These are phyloP conservation scores for Coemansia sp. DNA, from an alignment of 192 early-diverging fungal genomes.

Conservation along the genomic window DNA sequence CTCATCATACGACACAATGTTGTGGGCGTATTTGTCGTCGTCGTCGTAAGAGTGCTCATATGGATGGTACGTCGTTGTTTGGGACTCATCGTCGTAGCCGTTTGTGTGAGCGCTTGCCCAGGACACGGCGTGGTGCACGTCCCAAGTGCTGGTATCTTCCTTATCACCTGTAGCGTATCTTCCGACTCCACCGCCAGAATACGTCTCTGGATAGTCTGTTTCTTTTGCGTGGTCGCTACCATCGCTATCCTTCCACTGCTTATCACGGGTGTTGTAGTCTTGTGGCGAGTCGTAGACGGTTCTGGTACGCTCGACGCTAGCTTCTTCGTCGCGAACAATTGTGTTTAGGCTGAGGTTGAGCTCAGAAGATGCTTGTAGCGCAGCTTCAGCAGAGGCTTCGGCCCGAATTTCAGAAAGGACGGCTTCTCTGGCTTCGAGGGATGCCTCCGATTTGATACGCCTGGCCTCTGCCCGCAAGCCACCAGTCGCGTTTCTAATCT, in stretches of 20 bases:
- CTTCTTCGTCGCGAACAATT: constrained; percentile 38
- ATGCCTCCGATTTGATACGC: constrained; percentile 32
- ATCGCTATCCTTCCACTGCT: background rate
- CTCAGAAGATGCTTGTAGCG: constrained; percentile 38
- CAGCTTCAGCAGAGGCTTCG: constrained; percentile 45
- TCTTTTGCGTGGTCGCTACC: background rate
- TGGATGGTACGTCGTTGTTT: constrained; percentile 19
- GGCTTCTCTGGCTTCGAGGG: constrained; percentile 36
- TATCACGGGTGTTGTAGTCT: constrained; percentile 12
- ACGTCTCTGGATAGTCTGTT: constrained; percentile 1
- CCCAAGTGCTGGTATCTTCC: constrained; percentile 16
- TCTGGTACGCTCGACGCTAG: constrained; percentile 7
- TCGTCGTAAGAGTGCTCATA: constrained; percentile 15
- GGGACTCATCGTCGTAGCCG: constrained; percentile 10
- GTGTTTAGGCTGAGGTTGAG: constrained; percentile 28
- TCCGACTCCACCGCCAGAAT: constrained; percentile 3
- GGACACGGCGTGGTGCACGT: constrained; percentile 15
- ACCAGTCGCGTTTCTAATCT: background rate
- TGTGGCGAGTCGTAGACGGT: constrained; percentile 5
- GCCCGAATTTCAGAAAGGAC: constrained; percentile 44
- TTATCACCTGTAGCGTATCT: constrained; percentile 2
- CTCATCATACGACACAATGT: constrained; percentile 9
- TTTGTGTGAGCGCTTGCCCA: constrained; percentile 11
- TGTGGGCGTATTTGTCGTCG: constrained; percentile 5
- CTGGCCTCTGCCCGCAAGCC: constrained; percentile 31